A percentile compares a stretch with the other conserved stretches of the same genome.
Conservation (phyloP, 2,329 filamentous ascomycete genomes). For the Exophiala bonariae region DNA sequence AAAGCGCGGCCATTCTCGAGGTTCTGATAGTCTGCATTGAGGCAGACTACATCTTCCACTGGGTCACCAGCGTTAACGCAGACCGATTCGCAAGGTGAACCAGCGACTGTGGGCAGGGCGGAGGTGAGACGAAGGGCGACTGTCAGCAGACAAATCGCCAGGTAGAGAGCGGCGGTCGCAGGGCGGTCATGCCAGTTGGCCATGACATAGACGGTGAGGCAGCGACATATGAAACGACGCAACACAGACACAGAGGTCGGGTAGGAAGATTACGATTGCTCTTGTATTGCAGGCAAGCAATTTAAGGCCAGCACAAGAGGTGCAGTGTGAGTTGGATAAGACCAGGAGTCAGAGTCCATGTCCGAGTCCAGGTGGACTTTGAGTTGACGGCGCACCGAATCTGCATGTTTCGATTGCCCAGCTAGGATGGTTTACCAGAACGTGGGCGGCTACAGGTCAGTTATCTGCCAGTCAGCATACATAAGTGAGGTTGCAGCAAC, state of each 20-base stretch:
- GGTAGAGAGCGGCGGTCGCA: constrained; percentile 20
- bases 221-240: constrained; percentile 25
- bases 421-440: constrained; percentile 14
- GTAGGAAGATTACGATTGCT: too few species aligned
- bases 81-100: constrained; percentile 25
- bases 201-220: constrained; percentile 24
- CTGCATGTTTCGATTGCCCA: too few species aligned
- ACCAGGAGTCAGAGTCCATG: too few species aligned
- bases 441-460: constrained; percentile 20
- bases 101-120: constrained; percentile 24
- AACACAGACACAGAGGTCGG: constrained; percentile 9
- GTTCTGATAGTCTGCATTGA: constrained; percentile 38
- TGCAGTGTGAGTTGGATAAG: too few species aligned
- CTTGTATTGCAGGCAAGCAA: too few species aligned
- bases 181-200: constrained; percentile 24
- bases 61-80: constrained; percentile 34
- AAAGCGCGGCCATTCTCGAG: constrained; percentile 38
- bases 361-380: neutral
- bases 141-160: constrained; percentile 15
- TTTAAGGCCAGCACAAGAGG: too few species aligned
- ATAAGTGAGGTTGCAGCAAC: constrained; percentile 8
- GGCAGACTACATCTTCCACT: constrained; percentile 41
- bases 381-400: too few species aligned
- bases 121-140: constrained; percentile 15
- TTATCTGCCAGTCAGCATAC: constrained; percentile 20